A percentile compares a stretch with the other conserved stretches of the same genome.
Evolutionary conservation across 768 basidiomycete genomes (phyloP).

Genomic region (Phylloporus scabripes): DNA sequence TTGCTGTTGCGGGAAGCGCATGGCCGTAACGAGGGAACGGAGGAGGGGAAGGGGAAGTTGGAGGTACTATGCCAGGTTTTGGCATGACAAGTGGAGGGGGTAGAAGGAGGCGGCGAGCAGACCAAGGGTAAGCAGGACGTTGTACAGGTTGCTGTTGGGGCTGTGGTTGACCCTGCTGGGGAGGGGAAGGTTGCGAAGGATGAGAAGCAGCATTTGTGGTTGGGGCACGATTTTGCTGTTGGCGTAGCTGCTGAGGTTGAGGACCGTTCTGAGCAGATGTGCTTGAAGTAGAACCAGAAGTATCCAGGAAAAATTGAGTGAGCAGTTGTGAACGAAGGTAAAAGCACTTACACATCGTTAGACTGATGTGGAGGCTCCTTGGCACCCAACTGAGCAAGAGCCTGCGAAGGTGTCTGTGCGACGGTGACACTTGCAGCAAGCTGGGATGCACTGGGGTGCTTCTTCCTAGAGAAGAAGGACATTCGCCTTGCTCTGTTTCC

Average conservation of each 20-base stretch:
- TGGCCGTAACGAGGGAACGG: conserved; percentile 98
- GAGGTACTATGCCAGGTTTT: conserved; percentile 59
- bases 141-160: conserved; percentile 31
- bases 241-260: conserved; percentile 33
- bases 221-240: conserved; percentile 32
- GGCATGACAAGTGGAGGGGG: conserved; percentile 60
- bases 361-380: conserved; percentile 26
- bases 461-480: conserved; percentile 93
- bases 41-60: conserved; percentile 67
- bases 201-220: conserved; percentile 27
- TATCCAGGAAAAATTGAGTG: conserved; percentile 1
- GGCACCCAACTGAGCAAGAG: conserved; percentile 52
- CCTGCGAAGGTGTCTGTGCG: conserved; percentile 61
- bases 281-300: conserved; percentile 3
- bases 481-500: conserved; percentile 64
- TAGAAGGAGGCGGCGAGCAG: conserved; percentile 65
- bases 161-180: conserved; percentile 30
- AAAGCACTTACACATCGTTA: conserved; percentile 35
- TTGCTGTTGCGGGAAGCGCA: conserved; percentile 75
- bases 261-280: conserved; percentile 21
- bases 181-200: conserved; percentile 27
- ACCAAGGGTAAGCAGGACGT: conserved; percentile 78
- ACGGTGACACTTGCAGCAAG: conserved; percentile 46
- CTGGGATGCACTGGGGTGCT: conserved; percentile 52
- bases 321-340: conserved; percentile 2